Percentiles rank a stretch among this genome's conserved stretches.
These are phyloP conservation scores for Crassisporium funariophilum DNA, from an alignment of 768 basidiomycete genomes.

Conservation along the genomic window DNA sequence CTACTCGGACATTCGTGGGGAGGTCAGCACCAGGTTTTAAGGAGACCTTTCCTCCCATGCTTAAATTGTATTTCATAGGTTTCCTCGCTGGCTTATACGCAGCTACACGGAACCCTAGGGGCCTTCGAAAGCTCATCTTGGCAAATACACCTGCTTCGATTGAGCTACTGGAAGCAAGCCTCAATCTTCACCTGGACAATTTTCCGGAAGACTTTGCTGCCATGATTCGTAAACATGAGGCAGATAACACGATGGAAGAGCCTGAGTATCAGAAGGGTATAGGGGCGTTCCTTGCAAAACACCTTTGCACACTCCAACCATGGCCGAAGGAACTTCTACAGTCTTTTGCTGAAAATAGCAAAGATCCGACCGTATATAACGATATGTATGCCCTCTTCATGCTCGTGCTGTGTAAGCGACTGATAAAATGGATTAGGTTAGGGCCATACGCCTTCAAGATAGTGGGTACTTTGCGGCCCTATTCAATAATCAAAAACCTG, in stretches of 20 bases:
- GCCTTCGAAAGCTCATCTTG: conserved; percentile 31
- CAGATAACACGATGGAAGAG: conserved; percentile 13
- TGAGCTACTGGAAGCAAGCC: conserved; percentile 27
- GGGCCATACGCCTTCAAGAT: conserved; percentile 38
- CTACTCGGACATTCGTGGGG: conserved; percentile 52
- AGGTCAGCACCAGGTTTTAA: conserved; percentile 21
- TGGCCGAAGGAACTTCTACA: conserved; percentile 34
- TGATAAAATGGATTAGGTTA: conserved; percentile 27
- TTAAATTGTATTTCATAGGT: conserved; percentile 9
- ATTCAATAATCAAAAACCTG: conserved; percentile 22
- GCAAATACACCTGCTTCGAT: conserved; percentile 34
- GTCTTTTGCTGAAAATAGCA: conserved; percentile 25
- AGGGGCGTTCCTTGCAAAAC: conserved; percentile 30
- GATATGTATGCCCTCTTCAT: conserved; percentile 30
- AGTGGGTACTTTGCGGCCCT: conserved; percentile 19
- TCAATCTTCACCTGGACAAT: conserved; percentile 21
- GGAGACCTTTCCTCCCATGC: background rate
- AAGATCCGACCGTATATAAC: conserved; percentile 33
- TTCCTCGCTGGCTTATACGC: conserved; percentile 22
- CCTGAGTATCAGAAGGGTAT: conserved; percentile 35
- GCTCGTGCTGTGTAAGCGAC: no score
- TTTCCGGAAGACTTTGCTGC: conserved; percentile 29
- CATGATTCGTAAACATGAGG: conserved; percentile 33
- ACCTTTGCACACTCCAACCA: conserved; percentile 33
- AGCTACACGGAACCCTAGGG: conserved; percentile 16